phyloP scores from a whole-genome alignment of 208 protist species.

The Entamoeba nuttalli region DNA sequence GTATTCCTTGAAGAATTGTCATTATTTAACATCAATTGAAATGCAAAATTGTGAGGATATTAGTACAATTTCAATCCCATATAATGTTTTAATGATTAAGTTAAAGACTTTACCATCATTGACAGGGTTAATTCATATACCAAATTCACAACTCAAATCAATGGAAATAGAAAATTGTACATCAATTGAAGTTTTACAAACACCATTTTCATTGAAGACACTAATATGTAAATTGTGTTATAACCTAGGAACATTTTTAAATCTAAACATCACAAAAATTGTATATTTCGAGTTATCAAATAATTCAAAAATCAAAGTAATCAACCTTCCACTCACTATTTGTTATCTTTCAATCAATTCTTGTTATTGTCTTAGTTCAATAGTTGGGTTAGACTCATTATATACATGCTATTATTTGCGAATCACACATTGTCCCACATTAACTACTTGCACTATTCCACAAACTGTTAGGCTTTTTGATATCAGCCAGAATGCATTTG shows the following conservation, averaged over 20 bases:
- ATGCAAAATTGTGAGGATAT: neutral
- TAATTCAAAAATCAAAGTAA: too few species aligned
- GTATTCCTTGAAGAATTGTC: neutral
- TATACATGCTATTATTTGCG: neutral
- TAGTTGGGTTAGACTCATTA: too few species aligned
- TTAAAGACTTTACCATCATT: neutral
- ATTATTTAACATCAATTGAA: neutral
- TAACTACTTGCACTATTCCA: neutral
- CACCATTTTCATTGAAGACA: neutral
- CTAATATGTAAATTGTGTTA: neutral
- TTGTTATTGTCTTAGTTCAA: too few species aligned
- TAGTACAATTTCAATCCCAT: neutral
- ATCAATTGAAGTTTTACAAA: neutral
- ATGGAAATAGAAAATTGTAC: neutral
- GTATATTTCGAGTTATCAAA: too few species aligned
- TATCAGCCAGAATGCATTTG: neutral
- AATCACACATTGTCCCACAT: neutral
- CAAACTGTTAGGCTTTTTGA: neutral
- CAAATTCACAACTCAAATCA: neutral
- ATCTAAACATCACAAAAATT: neutral
- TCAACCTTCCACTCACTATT: too few species aligned
- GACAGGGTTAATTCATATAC: neutral
- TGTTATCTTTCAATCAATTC: too few species aligned
- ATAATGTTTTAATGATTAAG: neutral
- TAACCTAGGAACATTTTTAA: neutral